A percentile compares a stretch with the other conserved stretches of the same genome.
phyloP scores from a whole-genome alignment of 2,329 filamentous ascomycete genomes.

The Colletotrichum filicis region DNA sequence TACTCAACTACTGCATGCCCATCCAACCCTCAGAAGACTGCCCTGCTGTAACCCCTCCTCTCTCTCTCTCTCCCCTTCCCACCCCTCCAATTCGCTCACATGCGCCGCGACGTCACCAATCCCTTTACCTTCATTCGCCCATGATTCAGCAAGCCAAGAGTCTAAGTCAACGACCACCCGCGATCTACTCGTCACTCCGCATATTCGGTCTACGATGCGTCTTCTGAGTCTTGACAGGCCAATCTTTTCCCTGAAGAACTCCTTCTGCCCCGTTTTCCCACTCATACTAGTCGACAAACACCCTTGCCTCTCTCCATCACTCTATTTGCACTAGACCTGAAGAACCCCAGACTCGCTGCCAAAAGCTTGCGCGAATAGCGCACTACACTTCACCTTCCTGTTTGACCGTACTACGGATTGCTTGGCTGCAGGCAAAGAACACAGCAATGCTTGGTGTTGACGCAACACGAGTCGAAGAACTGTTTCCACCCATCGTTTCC shows the following conservation, averaged over 20 bases:
- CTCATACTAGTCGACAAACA: neutral
- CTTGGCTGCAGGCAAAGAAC: neutral
- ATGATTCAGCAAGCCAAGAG: constrained; percentile 23
- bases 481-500: neutral
- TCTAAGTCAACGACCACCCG: constrained; percentile 33
- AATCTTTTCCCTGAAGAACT: constrained; percentile 17
- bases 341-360: neutral
- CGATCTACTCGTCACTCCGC: constrained; percentile 29
- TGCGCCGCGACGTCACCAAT: constrained; percentile 26
- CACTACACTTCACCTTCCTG: constrained; percentile 5
- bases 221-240: neutral
- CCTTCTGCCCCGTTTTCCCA: constrained; percentile 5
- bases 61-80: neutral
- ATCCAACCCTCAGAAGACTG: neutral
- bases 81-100: constrained; percentile 5
- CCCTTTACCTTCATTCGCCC: constrained; percentile 19
- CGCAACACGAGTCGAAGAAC: neutral
- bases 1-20: neutral
- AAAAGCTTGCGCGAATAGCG: neutral
- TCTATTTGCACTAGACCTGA: neutral
- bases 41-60: constrained; percentile 1
- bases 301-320: neutral
- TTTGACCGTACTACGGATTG: neutral
- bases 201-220: constrained; percentile 1
- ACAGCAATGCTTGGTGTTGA: neutral